phyloP scores from a whole-genome alignment of 345 rosid genomes.

The Aethionema arabicum region DNA sequence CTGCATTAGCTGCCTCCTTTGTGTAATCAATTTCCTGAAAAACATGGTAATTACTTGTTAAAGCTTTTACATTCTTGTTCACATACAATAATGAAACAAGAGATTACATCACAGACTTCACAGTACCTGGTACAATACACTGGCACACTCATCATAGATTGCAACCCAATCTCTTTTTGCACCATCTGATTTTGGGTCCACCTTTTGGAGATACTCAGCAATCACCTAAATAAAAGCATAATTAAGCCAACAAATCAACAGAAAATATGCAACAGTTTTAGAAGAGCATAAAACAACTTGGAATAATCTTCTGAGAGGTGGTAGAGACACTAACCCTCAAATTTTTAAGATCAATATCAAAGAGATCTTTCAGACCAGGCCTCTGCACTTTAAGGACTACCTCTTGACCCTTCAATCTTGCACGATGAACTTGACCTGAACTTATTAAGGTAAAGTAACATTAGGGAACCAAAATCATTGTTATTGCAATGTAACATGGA shows the following conservation, averaged over 20 bases:
- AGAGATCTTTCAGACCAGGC: conserved; percentile 95
- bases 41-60: conserved; percentile 20
- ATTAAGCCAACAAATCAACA: neutral
- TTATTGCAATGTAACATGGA: conserved; percentile 2
- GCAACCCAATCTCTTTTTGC: conserved; percentile 99
- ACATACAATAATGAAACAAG: conserved; percentile 8
- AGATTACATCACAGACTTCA: neutral
- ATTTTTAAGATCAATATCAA: conserved; percentile 94
- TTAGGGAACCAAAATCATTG: neutral
- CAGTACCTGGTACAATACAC: conserved; percentile 77
- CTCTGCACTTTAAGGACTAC: conserved; percentile 95
- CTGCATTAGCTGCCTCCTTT: conserved; percentile 94
- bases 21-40: conserved; percentile 96
- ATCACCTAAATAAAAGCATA: conserved; percentile 56
- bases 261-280: conserved; percentile 3
- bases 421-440: conserved; percentile 97
- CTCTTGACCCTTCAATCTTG: conserved; percentile 84
- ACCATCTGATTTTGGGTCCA: conserved; percentile 99
- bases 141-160: conserved; percentile 97
- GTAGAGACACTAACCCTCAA: conserved; percentile 65
- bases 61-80: neutral
- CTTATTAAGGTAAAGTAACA: neutral
- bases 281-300: conserved; percentile 1
- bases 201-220: conserved; percentile 94
- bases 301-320: neutral